Conservation (phyloP, 441 rosid species). For the Euphorbia corollata region DNA sequence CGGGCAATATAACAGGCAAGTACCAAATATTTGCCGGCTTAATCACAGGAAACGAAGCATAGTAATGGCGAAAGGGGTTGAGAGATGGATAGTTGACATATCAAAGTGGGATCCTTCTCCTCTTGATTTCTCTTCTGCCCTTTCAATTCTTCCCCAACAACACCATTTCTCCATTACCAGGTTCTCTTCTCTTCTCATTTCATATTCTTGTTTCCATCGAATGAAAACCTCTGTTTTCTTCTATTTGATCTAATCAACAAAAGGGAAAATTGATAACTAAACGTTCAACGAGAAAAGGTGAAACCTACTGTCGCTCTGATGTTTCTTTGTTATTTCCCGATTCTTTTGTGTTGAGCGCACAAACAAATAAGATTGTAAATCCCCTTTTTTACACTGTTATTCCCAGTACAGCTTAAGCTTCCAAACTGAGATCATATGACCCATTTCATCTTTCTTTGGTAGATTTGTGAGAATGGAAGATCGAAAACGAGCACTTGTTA, state of each 20-base stretch:
- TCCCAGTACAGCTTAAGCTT: not conserved
- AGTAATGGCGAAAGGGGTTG: slow-evolving; percentile 46
- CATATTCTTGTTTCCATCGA: not conserved
- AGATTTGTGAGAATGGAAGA: slow-evolving; percentile 52
- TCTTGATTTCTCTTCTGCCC: slow-evolving; percentile 38
- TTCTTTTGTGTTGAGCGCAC: no score
- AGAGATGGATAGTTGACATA: slow-evolving; percentile 53
- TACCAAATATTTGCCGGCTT: no score
- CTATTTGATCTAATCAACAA: not conserved
- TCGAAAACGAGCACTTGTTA: slow-evolving; percentile 53
- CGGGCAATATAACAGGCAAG: no score
- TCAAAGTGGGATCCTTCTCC: slow-evolving; percentile 55
- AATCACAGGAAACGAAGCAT: no score
- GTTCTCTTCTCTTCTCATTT: slow-evolving; percentile 18
- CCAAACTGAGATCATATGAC: not conserved
- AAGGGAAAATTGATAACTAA: not conserved
- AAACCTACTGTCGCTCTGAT: not conserved
- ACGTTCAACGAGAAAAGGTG: not conserved
- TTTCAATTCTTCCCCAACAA: slow-evolving; percentile 42
- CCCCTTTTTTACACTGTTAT: not conserved
- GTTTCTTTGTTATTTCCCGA: no score
- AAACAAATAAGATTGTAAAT: not conserved
- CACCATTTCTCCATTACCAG: slow-evolving; percentile 45
- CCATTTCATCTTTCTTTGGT: slow-evolving; percentile 5
- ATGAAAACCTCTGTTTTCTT: not conserved